These are phyloP conservation scores for Tausonia pullulans DNA, from an alignment of 1,284 basidiomycete genomes.

Conservation along the genomic window DNA sequence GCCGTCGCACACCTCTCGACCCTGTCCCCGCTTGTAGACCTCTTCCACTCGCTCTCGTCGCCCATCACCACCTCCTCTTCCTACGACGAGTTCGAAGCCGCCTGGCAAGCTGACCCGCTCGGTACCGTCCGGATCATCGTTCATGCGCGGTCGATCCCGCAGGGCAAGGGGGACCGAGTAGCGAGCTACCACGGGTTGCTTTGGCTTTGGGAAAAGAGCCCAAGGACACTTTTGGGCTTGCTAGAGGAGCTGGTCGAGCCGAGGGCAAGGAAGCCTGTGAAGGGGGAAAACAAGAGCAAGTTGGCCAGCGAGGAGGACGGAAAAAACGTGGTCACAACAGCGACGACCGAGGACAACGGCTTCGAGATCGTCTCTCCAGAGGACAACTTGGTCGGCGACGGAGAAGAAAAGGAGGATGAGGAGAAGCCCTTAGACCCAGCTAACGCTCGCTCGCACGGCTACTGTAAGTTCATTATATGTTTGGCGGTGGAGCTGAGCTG, in stretches of 20 bases:
- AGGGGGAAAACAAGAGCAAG: constrained; percentile 12
- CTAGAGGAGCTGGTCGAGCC: constrained; percentile 22
- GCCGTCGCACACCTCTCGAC: background rate
- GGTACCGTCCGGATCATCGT: constrained; percentile 23
- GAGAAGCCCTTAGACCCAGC: background rate
- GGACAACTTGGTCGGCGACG: background rate
- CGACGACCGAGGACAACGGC: background rate
- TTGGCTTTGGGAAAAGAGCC: constrained; percentile 26
- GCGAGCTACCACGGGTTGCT: constrained; percentile 20
- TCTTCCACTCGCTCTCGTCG: background rate
- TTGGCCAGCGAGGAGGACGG: background rate
- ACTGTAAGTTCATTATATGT: background rate
- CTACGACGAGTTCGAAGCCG: background rate
- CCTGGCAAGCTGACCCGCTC: background rate
- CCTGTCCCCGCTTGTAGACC: background rate
- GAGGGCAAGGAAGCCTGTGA: constrained; percentile 15
- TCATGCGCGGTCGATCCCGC: constrained; percentile 27
- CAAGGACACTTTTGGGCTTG: constrained; percentile 24
- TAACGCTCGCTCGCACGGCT: background rate
- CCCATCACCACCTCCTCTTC: background rate
- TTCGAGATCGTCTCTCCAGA: background rate
- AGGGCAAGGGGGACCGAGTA: constrained; percentile 26
- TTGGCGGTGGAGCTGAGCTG: too few relatives aligned
- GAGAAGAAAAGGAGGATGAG: background rate
- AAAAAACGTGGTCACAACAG: too few relatives aligned